Percentiles rank a stretch among this genome's conserved stretches.
These are phyloP conservation scores for Podospora appendiculata DNA, from an alignment of 495 filamentous ascomycete species.

Conservation along the genomic window DNA sequence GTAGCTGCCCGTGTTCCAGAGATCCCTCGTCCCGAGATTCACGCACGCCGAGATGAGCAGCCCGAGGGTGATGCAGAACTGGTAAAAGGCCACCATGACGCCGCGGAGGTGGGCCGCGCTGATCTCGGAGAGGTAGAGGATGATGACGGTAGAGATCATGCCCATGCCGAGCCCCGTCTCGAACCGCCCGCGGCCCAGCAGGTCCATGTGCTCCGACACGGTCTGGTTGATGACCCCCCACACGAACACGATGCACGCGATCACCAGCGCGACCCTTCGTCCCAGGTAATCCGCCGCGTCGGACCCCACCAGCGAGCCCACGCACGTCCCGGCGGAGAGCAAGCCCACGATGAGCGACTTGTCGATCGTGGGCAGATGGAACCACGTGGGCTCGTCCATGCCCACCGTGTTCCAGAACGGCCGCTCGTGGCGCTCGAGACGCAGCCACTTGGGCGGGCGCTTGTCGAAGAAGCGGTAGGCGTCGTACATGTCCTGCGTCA, in stretches of 20 bases:
- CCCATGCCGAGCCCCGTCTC: constrained; percentile 76
- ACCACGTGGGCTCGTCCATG: not conserved
- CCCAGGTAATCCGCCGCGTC: constrained; percentile 64
- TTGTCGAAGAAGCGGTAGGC: constrained; percentile 30
- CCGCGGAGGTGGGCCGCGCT: constrained; percentile 72
- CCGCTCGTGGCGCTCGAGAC: not conserved
- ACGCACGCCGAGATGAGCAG: constrained; percentile 72
- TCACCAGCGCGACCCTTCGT: constrained; percentile 61
- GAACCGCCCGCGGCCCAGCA: constrained; percentile 66
- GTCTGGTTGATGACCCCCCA: constrained; percentile 75
- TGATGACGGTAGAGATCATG: constrained; percentile 48
- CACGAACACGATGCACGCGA: constrained; percentile 55
- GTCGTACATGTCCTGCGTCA: not conserved
- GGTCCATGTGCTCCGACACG: constrained; percentile 50
- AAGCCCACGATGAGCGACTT: constrained; percentile 70
- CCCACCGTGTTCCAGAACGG: not conserved
- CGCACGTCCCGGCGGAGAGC: constrained; percentile 79
- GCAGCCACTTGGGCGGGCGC: not conserved
- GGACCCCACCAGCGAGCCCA: constrained; percentile 63
- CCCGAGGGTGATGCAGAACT: constrained; percentile 74
- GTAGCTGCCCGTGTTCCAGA: constrained; percentile 58
- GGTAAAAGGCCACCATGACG: constrained; percentile 68
- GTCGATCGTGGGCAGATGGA: not conserved
- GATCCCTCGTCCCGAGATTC: constrained; percentile 60
- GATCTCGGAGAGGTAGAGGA: constrained; percentile 74